Conservation (phyloP, 2,329 filamentous ascomycete species). For the Fusarium sarcochroum region DNA sequence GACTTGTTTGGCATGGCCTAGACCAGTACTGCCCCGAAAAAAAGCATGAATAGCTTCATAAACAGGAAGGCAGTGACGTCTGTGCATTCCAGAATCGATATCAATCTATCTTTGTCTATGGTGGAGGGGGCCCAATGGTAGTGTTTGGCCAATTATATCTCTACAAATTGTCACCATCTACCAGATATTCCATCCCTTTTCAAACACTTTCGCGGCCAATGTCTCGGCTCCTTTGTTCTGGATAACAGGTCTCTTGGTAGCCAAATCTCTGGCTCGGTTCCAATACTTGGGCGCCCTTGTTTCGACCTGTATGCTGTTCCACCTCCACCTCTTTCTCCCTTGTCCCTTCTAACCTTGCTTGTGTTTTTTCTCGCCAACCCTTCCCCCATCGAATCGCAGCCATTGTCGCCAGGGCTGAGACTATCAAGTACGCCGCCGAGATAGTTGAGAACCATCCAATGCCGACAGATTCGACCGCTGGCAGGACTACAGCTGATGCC, state of each 20-base stretch:
- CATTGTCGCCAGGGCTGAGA: constrained; percentile 55
- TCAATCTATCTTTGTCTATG: not conserved
- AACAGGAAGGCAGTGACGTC: not conserved
- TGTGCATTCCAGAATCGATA: constrained; percentile 2
- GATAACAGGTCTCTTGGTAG: not conserved
- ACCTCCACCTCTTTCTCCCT: constrained; percentile 18
- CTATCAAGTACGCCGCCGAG: constrained; percentile 55
- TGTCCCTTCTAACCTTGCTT: constrained; percentile 41
- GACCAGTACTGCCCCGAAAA: not conserved
- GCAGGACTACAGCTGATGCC: constrained; percentile 79
- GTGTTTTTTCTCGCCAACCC: constrained; percentile 56
- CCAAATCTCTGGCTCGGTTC: constrained; percentile 3
- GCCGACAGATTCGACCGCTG: constrained; percentile 80
- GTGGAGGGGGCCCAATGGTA: not conserved
- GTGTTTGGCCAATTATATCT: constrained; percentile 3
- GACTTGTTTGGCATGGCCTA: not conserved
- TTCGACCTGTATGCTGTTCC: constrained; percentile 3
- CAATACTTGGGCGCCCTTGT: constrained; percentile 14
- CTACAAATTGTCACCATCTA: not conserved
- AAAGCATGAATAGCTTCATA: not conserved
- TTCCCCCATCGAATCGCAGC: constrained; percentile 58
- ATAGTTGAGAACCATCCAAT: constrained; percentile 88
- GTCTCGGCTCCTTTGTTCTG: constrained; percentile 21
- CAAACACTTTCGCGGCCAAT: constrained; percentile 21
- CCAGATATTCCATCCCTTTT: constrained; percentile 1